These are phyloP conservation scores for Citrullus mucosospermus DNA, from an alignment of 306 rosid genomes.

Conservation along the genomic window DNA sequence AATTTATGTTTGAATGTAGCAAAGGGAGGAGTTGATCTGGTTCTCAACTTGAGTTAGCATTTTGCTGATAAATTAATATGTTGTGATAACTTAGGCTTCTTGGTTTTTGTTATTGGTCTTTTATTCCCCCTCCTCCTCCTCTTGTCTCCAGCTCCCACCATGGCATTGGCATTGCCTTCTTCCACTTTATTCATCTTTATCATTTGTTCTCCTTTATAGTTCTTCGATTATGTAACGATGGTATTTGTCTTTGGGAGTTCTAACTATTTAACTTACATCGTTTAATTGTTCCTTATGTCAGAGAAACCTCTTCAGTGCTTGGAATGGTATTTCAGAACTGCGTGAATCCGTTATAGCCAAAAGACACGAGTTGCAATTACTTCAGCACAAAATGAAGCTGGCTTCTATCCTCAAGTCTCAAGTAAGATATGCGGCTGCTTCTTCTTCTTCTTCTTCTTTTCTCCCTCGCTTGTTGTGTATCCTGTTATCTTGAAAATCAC, in stretches of 20 bases:
- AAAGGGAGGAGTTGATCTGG: background rate
- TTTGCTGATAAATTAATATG: background rate
- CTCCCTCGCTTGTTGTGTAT: background rate
- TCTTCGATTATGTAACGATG: background rate
- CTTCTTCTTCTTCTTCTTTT: no score
- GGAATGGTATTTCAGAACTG: constrained; percentile 52
- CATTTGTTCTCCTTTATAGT: background rate
- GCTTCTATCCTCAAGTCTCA: constrained; percentile 67
- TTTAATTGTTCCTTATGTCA: constrained; percentile 30
- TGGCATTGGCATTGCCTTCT: background rate
- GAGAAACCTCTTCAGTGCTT: constrained; percentile 66
- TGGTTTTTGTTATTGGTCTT: background rate
- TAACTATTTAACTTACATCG: background rate
- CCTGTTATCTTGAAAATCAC: background rate
- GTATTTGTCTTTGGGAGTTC: background rate
- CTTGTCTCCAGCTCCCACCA: background rate
- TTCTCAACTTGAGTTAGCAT: background rate
- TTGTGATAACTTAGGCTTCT: background rate
- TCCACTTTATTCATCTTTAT: background rate
- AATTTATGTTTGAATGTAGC: background rate
- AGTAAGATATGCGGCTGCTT: constrained; percentile 37
- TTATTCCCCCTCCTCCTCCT: background rate
- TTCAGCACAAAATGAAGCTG: constrained; percentile 56
- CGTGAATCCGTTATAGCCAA: constrained; percentile 85
- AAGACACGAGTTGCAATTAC: constrained; percentile 53